Base-by-base conservation (phyloP, 768 basidiomycete genomes). In the Coprinopsis sp. region DNA sequence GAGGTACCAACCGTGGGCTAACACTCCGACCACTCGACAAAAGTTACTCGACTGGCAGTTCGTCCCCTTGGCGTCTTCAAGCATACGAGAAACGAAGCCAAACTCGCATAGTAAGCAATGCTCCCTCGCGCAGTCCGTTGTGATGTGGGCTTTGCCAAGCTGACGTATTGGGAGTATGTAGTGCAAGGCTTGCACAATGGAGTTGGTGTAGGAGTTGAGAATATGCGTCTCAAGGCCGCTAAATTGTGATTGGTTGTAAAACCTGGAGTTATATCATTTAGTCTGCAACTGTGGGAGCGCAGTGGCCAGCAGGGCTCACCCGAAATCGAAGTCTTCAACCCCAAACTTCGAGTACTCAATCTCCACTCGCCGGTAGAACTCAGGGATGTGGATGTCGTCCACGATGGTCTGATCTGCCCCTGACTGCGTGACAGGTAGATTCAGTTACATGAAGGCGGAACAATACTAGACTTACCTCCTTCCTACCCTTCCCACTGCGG, bases 291-390 rank as follows among this genome's bases (percentile, higher is more conserved):
- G 3, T 36, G 10, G 34, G 6, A 7, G 14, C 27, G 14, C 33
- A 27, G 16, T 23, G 41, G 36, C 21, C 23, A 2, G n/a, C 23
- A 37, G 31, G 27, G 62, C 76, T 46, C 61, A 91, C 93, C 78
- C 95, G 58, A 99, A 99, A 65, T 99, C 96, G 58, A 99, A 99
- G 64, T 99, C 95, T 61, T 97, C 95, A 14, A 98, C 91, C 3
- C 95, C 95, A 58, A 99, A 99, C 58, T 94, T 95, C 30, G 91
- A 94, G 62, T 99, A 99, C 64, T 94, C 91, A 58, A 99, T 99
- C 66, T 97, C 94, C 13, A 96, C 93, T 57, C 84, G 86, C 48
- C 88, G 82, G 63, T 96, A 99, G 50, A 82, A 76, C 46, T 76
- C 78, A 1, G 94, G 91, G 38, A 92, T 78, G 23, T 80, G 76